Conservation (phyloP, 2,329 filamentous ascomycete genomes). For the Alternaria gaisen region DNA sequence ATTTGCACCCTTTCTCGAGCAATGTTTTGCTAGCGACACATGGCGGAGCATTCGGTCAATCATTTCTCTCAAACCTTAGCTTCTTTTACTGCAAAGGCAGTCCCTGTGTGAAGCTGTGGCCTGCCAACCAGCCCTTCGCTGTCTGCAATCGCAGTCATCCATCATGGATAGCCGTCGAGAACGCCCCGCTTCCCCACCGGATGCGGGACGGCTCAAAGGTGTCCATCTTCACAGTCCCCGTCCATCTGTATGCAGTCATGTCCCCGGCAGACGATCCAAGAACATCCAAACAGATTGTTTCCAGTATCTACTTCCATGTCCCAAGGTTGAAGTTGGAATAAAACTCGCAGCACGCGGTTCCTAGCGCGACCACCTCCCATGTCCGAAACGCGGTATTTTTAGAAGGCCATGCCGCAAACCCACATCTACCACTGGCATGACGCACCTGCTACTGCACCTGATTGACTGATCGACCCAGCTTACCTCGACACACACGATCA, state of each 20-base stretch:
- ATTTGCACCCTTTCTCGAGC: slow-evolving; percentile 20
- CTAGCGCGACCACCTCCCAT: slow-evolving; percentile 23
- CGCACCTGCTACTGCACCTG: slow-evolving; percentile 24
- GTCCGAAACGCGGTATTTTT: slow-evolving; percentile 31
- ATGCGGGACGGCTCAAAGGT: slow-evolving; percentile 7
- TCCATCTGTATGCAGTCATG: slow-evolving; percentile 4
- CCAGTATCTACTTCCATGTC: slow-evolving; percentile 3
- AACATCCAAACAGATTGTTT: slow-evolving; percentile 6
- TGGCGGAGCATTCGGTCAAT: slow-evolving; percentile 13
- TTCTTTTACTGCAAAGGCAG: neutral
- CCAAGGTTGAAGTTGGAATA: slow-evolving; percentile 29
- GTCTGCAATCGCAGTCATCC: neutral
- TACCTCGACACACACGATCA: slow-evolving; percentile 16
- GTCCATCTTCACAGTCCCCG: neutral
- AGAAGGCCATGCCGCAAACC: slow-evolving; percentile 22
- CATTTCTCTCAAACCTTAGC: slow-evolving; percentile 9
- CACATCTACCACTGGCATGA: slow-evolving; percentile 18
- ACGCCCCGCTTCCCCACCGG: slow-evolving; percentile 12
- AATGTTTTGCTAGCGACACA: slow-evolving; percentile 24
- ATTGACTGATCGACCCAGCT: slow-evolving; percentile 13
- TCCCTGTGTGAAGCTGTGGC: slow-evolving; percentile 11
- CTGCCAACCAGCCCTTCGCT: slow-evolving; percentile 6
- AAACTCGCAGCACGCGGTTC: slow-evolving; percentile 21
- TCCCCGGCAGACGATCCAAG: neutral
- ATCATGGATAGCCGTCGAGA: slow-evolving; percentile 2